These are phyloP conservation scores for Leucocoprinus birnbaumii DNA, from an alignment of 768 basidiomycete species.

Conservation along the genomic window DNA sequence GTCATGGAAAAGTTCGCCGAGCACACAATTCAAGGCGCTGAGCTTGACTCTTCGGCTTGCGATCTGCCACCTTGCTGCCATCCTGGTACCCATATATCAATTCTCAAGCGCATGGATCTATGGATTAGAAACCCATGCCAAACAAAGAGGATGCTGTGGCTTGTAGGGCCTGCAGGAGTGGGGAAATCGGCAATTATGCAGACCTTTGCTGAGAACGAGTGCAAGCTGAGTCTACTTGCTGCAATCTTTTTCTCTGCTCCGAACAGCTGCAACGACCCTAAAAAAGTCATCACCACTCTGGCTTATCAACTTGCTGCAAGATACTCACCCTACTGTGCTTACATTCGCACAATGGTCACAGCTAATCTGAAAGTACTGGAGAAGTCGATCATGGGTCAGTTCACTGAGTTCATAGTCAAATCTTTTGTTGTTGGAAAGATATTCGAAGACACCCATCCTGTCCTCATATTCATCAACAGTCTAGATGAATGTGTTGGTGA, in stretches of 20 bases:
- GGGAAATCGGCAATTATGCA: conserved; percentile 13
- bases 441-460: not conserved
- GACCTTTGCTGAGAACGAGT: no score
- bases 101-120: not conserved
- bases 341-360: conserved; percentile 5
- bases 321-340: not conserved
- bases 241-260: conserved; percentile 19
- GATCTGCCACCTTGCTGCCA: no score
- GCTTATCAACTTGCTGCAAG: conserved; percentile 18
- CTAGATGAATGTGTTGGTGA: no score
- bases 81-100: not conserved
- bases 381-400: conserved; percentile 12
- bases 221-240: not conserved
- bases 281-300: conserved; percentile 17
- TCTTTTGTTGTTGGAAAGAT: not conserved
- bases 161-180: conserved; percentile 9
- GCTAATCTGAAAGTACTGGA: conserved; percentile 3
- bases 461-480: not conserved
- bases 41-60: not conserved
- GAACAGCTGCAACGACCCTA: not conserved
- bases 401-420: conserved; percentile 13
- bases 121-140: not conserved
- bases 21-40: not conserved
- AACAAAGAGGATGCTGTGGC: not conserved
- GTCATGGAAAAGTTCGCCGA: not conserved